Evolutionary conservation across 257 asterid genomes (phyloP).

Genomic region (Catharanthus roseus): DNA sequence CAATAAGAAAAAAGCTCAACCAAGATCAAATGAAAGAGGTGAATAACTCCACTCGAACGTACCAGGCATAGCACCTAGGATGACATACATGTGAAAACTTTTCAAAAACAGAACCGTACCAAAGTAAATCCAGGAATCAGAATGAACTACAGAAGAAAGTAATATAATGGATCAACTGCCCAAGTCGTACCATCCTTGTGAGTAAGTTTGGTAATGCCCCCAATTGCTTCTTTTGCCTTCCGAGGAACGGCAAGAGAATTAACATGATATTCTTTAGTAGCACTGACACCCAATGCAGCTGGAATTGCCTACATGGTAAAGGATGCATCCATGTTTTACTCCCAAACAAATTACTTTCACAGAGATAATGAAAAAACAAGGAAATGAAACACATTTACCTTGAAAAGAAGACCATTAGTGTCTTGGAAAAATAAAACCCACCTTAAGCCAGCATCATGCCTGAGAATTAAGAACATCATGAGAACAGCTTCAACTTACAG

Average conservation of each 20-base stretch:
- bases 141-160: neutral
- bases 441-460: conserved; percentile 78
- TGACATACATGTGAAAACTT: neutral
- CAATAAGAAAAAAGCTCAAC: neutral
- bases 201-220: conserved; percentile 89
- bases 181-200: conserved; percentile 69
- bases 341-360: conserved; percentile 1
- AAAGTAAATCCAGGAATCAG: neutral
- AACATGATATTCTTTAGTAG: conserved; percentile 77
- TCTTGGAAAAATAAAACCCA: conserved; percentile 99
- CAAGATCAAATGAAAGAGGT: no score
- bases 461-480: conserved; percentile 22
- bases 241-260: conserved; percentile 98
- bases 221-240: conserved; percentile 99
- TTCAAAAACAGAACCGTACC: no score
- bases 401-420: conserved; percentile 95
- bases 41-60: neutral
- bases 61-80: neutral
- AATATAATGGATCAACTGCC: neutral
- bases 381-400: conserved; percentile 42
- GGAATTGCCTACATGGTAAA: conserved; percentile 69
- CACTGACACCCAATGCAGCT: conserved; percentile 89
- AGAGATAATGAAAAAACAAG: conserved; percentile 9
- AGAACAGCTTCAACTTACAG: conserved; percentile 3
- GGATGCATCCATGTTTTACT: conserved; percentile 5